These are phyloP conservation scores for Glarea lozoyensis DNA, from an alignment of 495 filamentous ascomycete genomes.

Conservation along the genomic window DNA sequence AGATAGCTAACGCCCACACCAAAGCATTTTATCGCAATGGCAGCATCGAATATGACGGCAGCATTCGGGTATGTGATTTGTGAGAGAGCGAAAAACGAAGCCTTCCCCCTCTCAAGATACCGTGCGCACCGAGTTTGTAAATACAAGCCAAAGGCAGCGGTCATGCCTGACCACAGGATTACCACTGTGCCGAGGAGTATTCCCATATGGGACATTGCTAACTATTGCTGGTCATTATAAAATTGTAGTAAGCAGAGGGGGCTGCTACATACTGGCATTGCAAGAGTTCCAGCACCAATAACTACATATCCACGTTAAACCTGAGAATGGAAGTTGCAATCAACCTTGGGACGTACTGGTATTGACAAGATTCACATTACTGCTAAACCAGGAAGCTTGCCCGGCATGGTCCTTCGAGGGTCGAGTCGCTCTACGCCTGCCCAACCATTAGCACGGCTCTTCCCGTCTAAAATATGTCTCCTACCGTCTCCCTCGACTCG, in stretches of 20 bases:
- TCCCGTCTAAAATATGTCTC: conserved; percentile 2
- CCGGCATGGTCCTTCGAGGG: conserved; percentile 37
- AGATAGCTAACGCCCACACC: conserved; percentile 95
- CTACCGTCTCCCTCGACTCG: conserved; percentile 13
- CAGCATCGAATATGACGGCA: conserved; percentile 88
- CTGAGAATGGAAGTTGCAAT: not conserved
- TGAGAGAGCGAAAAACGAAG: conserved; percentile 84
- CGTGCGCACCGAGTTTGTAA: conserved; percentile 86
- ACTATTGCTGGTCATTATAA: conserved; percentile 53
- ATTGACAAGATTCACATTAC: conserved; percentile 90
- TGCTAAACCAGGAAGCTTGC: conserved; percentile 80
- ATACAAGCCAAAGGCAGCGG: conserved; percentile 88
- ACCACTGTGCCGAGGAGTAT: conserved; percentile 74
- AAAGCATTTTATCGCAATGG: conserved; percentile 97
- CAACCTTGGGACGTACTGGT: conserved; percentile 69
- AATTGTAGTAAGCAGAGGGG: not conserved
- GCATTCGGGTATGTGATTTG: conserved; percentile 97
- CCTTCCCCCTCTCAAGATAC: conserved; percentile 76
- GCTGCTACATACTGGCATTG: conserved; percentile 3
- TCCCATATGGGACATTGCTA: conserved; percentile 85
- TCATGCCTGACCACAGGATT: conserved; percentile 82
- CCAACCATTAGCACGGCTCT: not conserved
- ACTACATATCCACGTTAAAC: conserved; percentile 40
- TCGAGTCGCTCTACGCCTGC: conserved; percentile 12
- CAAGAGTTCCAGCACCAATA: conserved; percentile 81